Evolutionary conservation across 2,329 filamentous ascomycete genomes (phyloP).

Genomic region (Neonectria hederae): DNA sequence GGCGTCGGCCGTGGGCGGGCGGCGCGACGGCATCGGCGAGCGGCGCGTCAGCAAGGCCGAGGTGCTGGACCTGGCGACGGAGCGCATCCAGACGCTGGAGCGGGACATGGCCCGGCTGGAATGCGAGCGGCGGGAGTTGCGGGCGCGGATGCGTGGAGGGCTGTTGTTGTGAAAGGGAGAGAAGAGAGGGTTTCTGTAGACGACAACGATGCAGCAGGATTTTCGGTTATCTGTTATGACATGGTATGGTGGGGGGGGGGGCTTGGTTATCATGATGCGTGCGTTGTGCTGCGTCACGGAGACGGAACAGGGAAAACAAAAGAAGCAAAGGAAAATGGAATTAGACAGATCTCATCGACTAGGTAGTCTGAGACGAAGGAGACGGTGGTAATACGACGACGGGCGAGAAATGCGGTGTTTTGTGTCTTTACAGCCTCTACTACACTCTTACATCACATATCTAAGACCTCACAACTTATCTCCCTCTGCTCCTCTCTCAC

Average conservation of each 20-base stretch:
- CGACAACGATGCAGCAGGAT: too few species aligned
- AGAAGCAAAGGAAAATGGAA: background rate
- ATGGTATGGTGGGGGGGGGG: background rate
- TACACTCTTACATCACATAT: background rate
- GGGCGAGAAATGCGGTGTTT: too few species aligned
- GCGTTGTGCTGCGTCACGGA: background rate
- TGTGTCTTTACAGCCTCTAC: background rate
- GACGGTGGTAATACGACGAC: too few species aligned
- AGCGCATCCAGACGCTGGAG: conserved; percentile 53
- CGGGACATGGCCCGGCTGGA: conserved; percentile 49
- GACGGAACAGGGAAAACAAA: background rate
- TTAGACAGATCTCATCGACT: background rate
- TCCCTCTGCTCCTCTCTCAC: background rate
- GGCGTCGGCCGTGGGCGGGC: conserved; percentile 42
- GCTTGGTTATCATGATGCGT: background rate
- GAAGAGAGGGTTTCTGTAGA: background rate
- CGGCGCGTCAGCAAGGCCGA: conserved; percentile 55
- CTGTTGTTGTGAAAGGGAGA: conserved; percentile 25
- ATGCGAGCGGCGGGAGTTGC: conserved; percentile 48
- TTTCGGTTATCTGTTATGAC: background rate
- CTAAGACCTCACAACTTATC: background rate
- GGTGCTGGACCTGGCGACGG: conserved; percentile 56
- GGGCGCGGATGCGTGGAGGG: conserved; percentile 26
- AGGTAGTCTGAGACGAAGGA: too few species aligned
- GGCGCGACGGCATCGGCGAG: conserved; percentile 39